Percentiles rank a stretch among this genome's conserved stretches.
Conservation (phyloP, 768 basidiomycete species). For the Suillus paluster region DNA sequence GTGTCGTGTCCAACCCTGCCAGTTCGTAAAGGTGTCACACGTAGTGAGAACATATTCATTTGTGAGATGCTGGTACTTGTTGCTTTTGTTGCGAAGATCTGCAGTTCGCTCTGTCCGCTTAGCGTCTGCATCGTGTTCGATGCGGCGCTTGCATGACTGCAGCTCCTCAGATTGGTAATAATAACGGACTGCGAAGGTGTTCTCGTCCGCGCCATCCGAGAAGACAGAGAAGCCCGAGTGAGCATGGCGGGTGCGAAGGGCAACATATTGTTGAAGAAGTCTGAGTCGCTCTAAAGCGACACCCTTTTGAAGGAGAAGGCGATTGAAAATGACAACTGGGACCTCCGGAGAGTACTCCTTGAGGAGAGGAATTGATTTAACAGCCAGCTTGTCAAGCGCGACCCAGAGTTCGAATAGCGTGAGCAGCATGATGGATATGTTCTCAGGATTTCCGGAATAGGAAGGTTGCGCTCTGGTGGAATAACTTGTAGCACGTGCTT, state of each 20-base stretch:
- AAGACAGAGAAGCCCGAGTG: conserved; percentile 37
- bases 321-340: conserved; percentile 39
- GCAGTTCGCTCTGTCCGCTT: conserved; percentile 22
- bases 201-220: conserved; percentile 15
- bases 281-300: conserved; percentile 32
- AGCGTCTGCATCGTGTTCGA: conserved; percentile 30
- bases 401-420: conserved; percentile 53
- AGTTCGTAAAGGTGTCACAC: not conserved
- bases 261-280: conserved; percentile 36
- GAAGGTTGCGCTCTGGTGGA: conserved; percentile 24
- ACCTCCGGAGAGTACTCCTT: conserved; percentile 51
- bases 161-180: conserved; percentile 27
- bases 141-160: conserved; percentile 26
- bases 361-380: conserved; percentile 42
- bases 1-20: not conserved
- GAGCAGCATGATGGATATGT: conserved; percentile 45
- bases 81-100: conserved; percentile 32
- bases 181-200: conserved; percentile 39
- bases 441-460: conserved; percentile 42
- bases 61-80: conserved; percentile 11
- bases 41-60: not conserved
- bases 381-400: conserved; percentile 44
- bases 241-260: conserved; percentile 25
- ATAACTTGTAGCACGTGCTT: conserved; percentile 31
- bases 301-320: conserved; percentile 43